phyloP scores from a whole-genome alignment of 2,329 filamentous ascomycete genomes.

The Aspergillus awamori region DNA sequence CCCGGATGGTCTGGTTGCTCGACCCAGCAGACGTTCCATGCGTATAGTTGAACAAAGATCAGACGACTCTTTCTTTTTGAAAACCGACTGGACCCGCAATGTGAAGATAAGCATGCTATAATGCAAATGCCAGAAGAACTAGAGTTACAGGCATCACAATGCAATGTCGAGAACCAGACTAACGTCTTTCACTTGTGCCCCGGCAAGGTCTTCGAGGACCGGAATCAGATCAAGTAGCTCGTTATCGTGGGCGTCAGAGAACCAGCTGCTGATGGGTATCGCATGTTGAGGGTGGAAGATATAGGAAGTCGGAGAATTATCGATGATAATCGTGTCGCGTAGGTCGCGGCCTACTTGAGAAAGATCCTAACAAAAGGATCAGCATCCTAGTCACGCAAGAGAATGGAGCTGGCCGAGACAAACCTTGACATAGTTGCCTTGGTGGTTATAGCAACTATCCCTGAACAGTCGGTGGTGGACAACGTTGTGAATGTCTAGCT shows the following conservation, averaged over 20 bases:
- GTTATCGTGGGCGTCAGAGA: conserved; percentile 98
- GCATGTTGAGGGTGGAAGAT: conserved; percentile 99
- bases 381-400: conserved; percentile 8
- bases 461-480: conserved; percentile 95
- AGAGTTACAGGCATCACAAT: conserved; percentile 52
- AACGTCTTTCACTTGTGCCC: conserved; percentile 86
- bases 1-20: background rate
- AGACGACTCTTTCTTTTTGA: conserved; percentile 14
- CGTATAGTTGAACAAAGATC: background rate
- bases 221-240: conserved; percentile 96
- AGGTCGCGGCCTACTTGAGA: conserved; percentile 95
- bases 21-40: conserved; percentile 8
- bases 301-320: conserved; percentile 98
- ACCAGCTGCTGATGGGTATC: conserved; percentile 99
- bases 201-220: conserved; percentile 94
- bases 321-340: conserved; percentile 98
- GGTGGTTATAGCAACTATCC: conserved; percentile 98
- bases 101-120: conserved; percentile 28
- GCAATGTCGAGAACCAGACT: conserved; percentile 94
- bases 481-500: conserved; percentile 95
- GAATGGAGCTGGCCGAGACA: conserved; percentile 13
- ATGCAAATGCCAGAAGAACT: conserved; percentile 33
- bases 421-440: conserved; percentile 96
- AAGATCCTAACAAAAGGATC: conserved; percentile 64
- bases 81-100: conserved; percentile 16